Percentiles rank a stretch among this genome's conserved stretches.
phyloP scores from a whole-genome alignment of 441 rosid species.

The Populus hybrid region DNA sequence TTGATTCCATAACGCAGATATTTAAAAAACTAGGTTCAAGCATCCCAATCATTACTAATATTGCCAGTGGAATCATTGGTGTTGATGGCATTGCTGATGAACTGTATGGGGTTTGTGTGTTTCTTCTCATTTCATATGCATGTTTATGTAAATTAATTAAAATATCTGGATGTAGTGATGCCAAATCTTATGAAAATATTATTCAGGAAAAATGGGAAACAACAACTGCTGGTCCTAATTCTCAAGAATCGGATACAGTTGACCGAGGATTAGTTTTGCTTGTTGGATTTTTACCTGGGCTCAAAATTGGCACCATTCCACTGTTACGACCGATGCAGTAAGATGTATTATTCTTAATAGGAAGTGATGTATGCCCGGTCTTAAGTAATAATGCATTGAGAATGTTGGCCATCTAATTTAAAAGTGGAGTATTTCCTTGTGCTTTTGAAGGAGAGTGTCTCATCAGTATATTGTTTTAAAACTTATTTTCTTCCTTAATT shows the following conservation, averaged over 20 bases:
- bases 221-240: slow-evolving; percentile 18
- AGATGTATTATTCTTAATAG: background rate
- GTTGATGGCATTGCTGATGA: slow-evolving; percentile 30
- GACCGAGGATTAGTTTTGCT: slow-evolving; percentile 42
- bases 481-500: background rate
- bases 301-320: slow-evolving; percentile 39
- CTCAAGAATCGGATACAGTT: background rate
- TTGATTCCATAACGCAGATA: slow-evolving; percentile 25
- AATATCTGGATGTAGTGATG: background rate
- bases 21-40: slow-evolving; percentile 28
- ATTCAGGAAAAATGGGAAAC: slow-evolving; percentile 35
- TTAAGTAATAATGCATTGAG: too few relatives aligned
- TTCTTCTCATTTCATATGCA: background rate
- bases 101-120: slow-evolving; percentile 33
- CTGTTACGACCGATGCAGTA: slow-evolving; percentile 31
- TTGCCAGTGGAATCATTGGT: slow-evolving; percentile 46
- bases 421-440: background rate
- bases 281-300: slow-evolving; percentile 55
- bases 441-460: background rate
- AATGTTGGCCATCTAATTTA: background rate
- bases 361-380: background rate
- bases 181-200: background rate
- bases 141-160: background rate
- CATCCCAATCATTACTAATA: slow-evolving; percentile 36
- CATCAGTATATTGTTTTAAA: background rate